Conservation (phyloP, 2,329 filamentous ascomycete species). For the Calonectria honghensis region DNA sequence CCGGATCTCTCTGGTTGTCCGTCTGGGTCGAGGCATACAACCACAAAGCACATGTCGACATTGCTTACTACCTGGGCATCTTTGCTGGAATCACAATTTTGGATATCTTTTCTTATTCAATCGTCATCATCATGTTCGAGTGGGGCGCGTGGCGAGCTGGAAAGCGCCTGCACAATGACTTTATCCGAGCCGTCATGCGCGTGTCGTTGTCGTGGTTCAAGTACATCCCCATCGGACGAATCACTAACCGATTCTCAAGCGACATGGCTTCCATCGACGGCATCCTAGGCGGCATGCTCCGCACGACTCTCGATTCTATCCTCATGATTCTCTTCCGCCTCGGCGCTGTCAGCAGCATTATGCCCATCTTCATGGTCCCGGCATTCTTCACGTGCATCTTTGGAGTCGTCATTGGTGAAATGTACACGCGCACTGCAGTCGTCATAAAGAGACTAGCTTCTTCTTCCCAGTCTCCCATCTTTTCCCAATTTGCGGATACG, state of each 20-base stretch:
- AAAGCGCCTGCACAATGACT: conserved; percentile 69
- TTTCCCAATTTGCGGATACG: conserved; percentile 74
- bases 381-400: conserved; percentile 66
- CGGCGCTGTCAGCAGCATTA: conserved; percentile 69
- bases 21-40: conserved; percentile 73
- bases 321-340: conserved; percentile 68
- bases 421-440: conserved; percentile 70
- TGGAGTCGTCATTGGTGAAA: conserved; percentile 68
- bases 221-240: conserved; percentile 70
- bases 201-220: conserved; percentile 76
- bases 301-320: conserved; percentile 63
- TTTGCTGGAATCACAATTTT: conserved; percentile 68
- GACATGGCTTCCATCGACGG: conserved; percentile 75
- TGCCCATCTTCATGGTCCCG: conserved; percentile 71
- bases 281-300: conserved; percentile 66
- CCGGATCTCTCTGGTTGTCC: conserved; percentile 69
- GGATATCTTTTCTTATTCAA: conserved; percentile 65
- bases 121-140: conserved; percentile 69
- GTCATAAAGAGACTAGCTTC: conserved; percentile 68
- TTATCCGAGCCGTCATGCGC: conserved; percentile 71
- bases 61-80: conserved; percentile 72
- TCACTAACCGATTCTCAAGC: conserved; percentile 74
- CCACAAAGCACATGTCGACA: conserved; percentile 64
- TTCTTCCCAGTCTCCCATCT: conserved; percentile 71
- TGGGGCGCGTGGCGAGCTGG: conserved; percentile 75